These are phyloP conservation scores for Fraxinus dipetala DNA, from an alignment of 305 asterid species.

Conservation along the genomic window DNA sequence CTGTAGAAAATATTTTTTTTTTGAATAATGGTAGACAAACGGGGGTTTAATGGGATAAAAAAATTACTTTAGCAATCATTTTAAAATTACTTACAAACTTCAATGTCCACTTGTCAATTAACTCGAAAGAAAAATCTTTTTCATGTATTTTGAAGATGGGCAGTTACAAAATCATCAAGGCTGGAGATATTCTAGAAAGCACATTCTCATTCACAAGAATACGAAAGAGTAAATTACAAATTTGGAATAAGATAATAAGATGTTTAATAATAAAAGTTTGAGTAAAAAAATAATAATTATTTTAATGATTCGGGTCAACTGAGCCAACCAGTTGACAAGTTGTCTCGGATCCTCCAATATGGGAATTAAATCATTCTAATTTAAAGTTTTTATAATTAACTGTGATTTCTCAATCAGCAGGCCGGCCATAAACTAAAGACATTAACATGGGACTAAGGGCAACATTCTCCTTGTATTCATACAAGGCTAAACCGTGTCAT, in stretches of 20 bases:
- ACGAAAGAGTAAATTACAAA: not conserved
- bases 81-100: too few relatives aligned
- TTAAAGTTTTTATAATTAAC: not conserved
- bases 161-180: not conserved
- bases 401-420: not conserved
- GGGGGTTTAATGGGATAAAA: too few relatives aligned
- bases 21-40: too few relatives aligned
- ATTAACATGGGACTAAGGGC: not conserved
- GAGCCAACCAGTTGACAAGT: not conserved
- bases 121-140: not conserved
- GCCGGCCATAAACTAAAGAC: not conserved
- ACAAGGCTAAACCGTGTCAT: not conserved
- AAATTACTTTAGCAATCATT: too few relatives aligned
- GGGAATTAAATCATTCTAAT: not conserved
- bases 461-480: not conserved
- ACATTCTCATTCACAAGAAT: not conserved
- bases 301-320: not conserved
- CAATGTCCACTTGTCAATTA: not conserved
- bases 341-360: constrained; percentile 24
- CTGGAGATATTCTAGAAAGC: not conserved
- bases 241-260: not conserved
- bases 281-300: not conserved
- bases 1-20: too few relatives aligned
- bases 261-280: not conserved
- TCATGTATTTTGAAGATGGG: not conserved